These are phyloP conservation scores for Blastocystis sp. DNA, from an alignment of 352 stramenopile species.

Conservation along the genomic window DNA sequence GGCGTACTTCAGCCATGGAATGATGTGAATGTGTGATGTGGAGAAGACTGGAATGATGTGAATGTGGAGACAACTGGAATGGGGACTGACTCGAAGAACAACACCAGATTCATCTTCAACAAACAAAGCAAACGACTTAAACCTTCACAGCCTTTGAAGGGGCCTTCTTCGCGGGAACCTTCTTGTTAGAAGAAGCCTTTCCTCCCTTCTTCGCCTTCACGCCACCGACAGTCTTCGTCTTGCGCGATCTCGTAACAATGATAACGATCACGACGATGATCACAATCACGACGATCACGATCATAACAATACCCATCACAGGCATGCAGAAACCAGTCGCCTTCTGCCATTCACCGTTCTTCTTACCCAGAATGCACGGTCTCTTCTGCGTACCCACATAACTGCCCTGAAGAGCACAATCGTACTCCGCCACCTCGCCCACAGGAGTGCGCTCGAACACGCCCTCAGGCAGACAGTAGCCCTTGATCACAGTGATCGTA, in stretches of 20 bases:
- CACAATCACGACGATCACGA: background rate
- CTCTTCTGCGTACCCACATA: background rate
- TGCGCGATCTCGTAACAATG: background rate
- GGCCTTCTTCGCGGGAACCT: background rate
- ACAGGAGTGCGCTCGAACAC: background rate
- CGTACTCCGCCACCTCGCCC: background rate
- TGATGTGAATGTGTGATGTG: too few species aligned
- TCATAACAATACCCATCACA: background rate
- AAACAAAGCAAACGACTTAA: too few species aligned
- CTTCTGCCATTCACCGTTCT: background rate
- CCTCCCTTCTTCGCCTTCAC: background rate
- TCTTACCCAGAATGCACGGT: background rate
- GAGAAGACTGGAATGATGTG: too few species aligned
- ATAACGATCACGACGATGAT: background rate
- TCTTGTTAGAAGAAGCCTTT: too few species aligned
- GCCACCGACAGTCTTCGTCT: too few species aligned
- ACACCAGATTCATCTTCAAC: too few species aligned
- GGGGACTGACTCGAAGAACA: too few species aligned
- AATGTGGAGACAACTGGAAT: too few species aligned
- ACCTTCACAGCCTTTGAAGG: background rate
- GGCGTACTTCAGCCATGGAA: too few species aligned
- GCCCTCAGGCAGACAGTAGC: background rate
- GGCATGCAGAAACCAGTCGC: constrained; percentile 2
- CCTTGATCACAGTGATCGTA: background rate
- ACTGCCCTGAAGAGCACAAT: background rate